Percentiles rank a stretch among this genome's conserved stretches.
phyloP scores from a whole-genome alignment of 2,329 filamentous ascomycete genomes.

The Penicillium hesseltinei region DNA sequence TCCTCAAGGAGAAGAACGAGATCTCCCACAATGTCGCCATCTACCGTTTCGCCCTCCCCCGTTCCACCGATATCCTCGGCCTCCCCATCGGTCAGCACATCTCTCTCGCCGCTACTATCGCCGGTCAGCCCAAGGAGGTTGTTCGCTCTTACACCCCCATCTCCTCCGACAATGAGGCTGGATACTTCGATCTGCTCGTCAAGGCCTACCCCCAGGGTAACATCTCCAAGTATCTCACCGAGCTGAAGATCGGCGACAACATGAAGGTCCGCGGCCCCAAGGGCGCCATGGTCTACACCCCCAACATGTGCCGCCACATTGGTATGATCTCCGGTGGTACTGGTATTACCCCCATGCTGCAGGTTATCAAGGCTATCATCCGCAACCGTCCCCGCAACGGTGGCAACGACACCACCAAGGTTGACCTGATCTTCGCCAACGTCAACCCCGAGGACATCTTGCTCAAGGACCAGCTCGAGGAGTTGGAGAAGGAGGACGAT shows the following conservation, averaged over 20 bases:
- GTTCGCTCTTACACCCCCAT: slow-evolving; percentile 91
- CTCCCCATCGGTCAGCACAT: slow-evolving; percentile 99
- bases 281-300: slow-evolving; percentile 95
- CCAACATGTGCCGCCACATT: slow-evolving; percentile 94
- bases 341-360: slow-evolving; percentile 97
- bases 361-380: slow-evolving; percentile 88
- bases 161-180: slow-evolving; percentile 81
- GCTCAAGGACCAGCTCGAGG: slow-evolving; percentile 85
- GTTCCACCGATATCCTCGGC: slow-evolving; percentile 76
- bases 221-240: slow-evolving; percentile 90
- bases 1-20: slow-evolving; percentile 89
- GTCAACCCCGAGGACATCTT: slow-evolving; percentile 91
- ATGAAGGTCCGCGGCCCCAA: slow-evolving; percentile 94
- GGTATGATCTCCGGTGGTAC: slow-evolving; percentile 98
- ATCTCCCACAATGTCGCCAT: slow-evolving; percentile 98
- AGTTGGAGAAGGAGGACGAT: slow-evolving; percentile 71
- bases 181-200: slow-evolving; percentile 94
- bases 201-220: slow-evolving; percentile 98
- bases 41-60: slow-evolving; percentile 89
- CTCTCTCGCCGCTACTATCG: slow-evolving; percentile 80
- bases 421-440: slow-evolving; percentile 96
- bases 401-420: slow-evolving; percentile 77
- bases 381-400: slow-evolving; percentile 65
- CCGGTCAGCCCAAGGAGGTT: slow-evolving; percentile 76
- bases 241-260: slow-evolving; percentile 75